phyloP scores from a whole-genome alignment of 2,329 filamentous ascomycete genomes.

The Dactylonectria estremocensis region DNA sequence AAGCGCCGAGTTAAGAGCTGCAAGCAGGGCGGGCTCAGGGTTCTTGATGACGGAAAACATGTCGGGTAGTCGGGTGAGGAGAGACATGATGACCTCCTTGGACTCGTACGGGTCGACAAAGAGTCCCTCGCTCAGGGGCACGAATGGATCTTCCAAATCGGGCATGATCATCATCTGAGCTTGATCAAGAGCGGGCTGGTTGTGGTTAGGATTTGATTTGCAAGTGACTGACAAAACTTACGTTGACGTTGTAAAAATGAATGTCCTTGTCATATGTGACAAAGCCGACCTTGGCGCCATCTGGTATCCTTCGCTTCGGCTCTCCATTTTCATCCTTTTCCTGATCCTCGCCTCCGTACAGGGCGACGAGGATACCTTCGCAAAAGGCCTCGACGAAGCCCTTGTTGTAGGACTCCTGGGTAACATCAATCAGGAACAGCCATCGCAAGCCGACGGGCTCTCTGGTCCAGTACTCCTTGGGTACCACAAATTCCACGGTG shows the following conservation, averaged over 20 bases:
- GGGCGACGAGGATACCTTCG: constrained; percentile 85
- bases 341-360: constrained; percentile 80
- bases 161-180: constrained; percentile 99
- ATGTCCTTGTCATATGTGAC: constrained; percentile 97
- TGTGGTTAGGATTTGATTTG: constrained; percentile 32
- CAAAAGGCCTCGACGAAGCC: constrained; percentile 93
- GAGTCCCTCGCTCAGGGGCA: constrained; percentile 90
- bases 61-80: constrained; percentile 85
- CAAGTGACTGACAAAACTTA: constrained; percentile 60
- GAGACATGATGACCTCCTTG: constrained; percentile 86
- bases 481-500: constrained; percentile 96
- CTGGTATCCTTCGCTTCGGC: constrained; percentile 74
- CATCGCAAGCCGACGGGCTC: constrained; percentile 90
- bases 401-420: constrained; percentile 90
- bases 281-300: constrained; percentile 91
- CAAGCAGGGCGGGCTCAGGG: constrained; percentile 89
- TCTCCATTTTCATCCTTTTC: constrained; percentile 67
- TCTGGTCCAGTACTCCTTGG: constrained; percentile 98
- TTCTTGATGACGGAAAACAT: constrained; percentile 93
- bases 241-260: constrained; percentile 96
- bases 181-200: constrained; percentile 80
- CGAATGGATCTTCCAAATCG: constrained; percentile 95
- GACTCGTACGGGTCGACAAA: constrained; percentile 97
- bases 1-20: constrained; percentile 86
- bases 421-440: constrained; percentile 94